A percentile compares a stretch with the other conserved stretches of the same genome.
Evolutionary conservation across 1,284 basidiomycete species (phyloP).

Genomic region (Gymnopus androsaceus): DNA sequence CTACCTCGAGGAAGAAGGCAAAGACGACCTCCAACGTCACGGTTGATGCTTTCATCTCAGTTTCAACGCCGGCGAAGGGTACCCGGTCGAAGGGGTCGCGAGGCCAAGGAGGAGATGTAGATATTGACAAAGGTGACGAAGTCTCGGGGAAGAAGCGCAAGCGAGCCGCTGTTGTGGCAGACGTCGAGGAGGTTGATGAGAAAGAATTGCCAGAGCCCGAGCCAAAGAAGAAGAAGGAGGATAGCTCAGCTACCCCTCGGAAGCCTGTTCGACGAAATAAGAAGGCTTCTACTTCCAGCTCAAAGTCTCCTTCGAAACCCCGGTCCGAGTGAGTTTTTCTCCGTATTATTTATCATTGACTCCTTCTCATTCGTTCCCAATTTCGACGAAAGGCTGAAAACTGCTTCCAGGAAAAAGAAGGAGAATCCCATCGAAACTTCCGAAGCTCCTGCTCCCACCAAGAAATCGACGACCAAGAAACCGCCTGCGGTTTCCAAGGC

Average conservation of each 20-base stretch:
- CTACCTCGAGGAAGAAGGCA: neutral
- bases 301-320: neutral
- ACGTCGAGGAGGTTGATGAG: neutral
- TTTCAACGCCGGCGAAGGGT: neutral
- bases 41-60: neutral
- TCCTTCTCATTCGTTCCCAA: neutral
- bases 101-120: neutral
- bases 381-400: constrained; percentile 11
- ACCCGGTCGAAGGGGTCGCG: too few species aligned
- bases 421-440: constrained; percentile 9
- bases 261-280: neutral
- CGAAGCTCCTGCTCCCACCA: neutral
- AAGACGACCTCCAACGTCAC: neutral
- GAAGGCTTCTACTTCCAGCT: neutral
- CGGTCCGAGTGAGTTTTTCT: constrained; percentile 8
- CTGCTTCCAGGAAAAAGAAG: constrained; percentile 16
- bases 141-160: neutral
- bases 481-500: too few species aligned
- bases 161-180: neutral
- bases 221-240: neutral
- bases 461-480: constrained; percentile 1
- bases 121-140: too few species aligned
- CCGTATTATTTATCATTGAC: neutral
- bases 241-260: neutral
- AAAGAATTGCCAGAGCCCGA: neutral